Evolutionary conservation across 371 early-diverging fungal species (phyloP).

Genomic region (Apophysomyces variabilis): DNA sequence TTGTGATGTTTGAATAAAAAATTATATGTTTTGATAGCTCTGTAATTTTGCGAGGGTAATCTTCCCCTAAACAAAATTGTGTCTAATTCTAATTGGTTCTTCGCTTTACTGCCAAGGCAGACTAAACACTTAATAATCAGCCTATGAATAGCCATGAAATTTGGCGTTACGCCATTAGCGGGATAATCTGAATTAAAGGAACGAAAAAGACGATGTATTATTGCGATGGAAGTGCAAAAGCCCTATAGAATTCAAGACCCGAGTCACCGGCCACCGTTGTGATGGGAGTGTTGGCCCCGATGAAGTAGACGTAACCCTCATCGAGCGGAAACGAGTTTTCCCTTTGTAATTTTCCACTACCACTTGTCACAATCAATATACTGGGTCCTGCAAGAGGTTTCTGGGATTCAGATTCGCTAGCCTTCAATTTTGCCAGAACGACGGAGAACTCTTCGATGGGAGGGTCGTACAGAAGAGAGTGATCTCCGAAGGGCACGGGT

Average conservation of each 20-base stretch:
- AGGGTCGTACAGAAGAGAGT: slow-evolving; percentile 87
- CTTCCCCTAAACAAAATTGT: too few relatives aligned
- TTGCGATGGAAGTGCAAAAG: slow-evolving; percentile 50
- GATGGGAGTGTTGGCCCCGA: slow-evolving; percentile 63
- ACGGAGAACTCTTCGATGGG: slow-evolving; percentile 96
- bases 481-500: slow-evolving; percentile 46
- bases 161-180: too few relatives aligned
- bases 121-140: too few relatives aligned
- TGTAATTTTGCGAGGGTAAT: too few relatives aligned
- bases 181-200: too few relatives aligned
- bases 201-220: neutral
- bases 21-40: too few relatives aligned
- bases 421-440: slow-evolving; percentile 60
- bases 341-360: slow-evolving; percentile 43
- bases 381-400: slow-evolving; percentile 80
- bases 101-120: too few relatives aligned
- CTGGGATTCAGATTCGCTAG: slow-evolving; percentile 52
- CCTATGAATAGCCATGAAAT: too few relatives aligned
- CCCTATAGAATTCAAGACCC: slow-evolving; percentile 66
- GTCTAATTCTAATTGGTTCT: too few relatives aligned
- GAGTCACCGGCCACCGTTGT: slow-evolving; percentile 44
- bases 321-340: slow-evolving; percentile 31
- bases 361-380: slow-evolving; percentile 82
- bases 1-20: too few relatives aligned
- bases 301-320: slow-evolving; percentile 69